These are phyloP conservation scores for Exophiala bonariae DNA, from an alignment of 2,329 filamentous ascomycete species.

Conservation along the genomic window DNA sequence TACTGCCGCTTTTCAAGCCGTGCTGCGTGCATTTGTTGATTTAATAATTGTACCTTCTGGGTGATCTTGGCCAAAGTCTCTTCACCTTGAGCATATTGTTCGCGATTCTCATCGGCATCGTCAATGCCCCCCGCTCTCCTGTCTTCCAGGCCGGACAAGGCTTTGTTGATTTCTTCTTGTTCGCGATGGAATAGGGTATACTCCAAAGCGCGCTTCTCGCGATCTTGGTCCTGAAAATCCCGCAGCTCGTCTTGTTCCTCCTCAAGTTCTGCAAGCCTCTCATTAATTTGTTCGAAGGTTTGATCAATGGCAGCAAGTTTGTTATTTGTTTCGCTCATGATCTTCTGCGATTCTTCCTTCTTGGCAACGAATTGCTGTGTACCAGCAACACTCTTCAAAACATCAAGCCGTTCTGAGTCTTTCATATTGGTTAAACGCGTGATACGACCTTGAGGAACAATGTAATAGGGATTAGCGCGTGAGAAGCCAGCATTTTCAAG, in stretches of 20 bases:
- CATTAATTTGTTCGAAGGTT: constrained; percentile 85
- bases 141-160: constrained; percentile 80
- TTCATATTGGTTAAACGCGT: constrained; percentile 99
- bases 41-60: constrained; percentile 73
- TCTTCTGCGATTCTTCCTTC: constrained; percentile 87
- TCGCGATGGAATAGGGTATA: constrained; percentile 93
- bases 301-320: constrained; percentile 95
- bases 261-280: constrained; percentile 83
- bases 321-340: constrained; percentile 95
- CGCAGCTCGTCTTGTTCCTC: constrained; percentile 96
- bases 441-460: constrained; percentile 94
- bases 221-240: constrained; percentile 91
- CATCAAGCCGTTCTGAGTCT: constrained; percentile 81
- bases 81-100: constrained; percentile 75
- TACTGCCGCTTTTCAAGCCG: constrained; percentile 82
- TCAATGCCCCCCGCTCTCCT: constrained; percentile 79
- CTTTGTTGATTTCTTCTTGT: constrained; percentile 73
- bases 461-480: constrained; percentile 97
- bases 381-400: constrained; percentile 96
- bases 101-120: constrained; percentile 76
- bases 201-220: constrained; percentile 85
- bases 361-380: constrained; percentile 96
- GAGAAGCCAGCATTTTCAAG: constrained; percentile 96
- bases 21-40: constrained; percentile 80
- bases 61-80: constrained; percentile 76